Conservation (phyloP, 768 basidiomycete genomes). For the Tricholomella constricta region DNA sequence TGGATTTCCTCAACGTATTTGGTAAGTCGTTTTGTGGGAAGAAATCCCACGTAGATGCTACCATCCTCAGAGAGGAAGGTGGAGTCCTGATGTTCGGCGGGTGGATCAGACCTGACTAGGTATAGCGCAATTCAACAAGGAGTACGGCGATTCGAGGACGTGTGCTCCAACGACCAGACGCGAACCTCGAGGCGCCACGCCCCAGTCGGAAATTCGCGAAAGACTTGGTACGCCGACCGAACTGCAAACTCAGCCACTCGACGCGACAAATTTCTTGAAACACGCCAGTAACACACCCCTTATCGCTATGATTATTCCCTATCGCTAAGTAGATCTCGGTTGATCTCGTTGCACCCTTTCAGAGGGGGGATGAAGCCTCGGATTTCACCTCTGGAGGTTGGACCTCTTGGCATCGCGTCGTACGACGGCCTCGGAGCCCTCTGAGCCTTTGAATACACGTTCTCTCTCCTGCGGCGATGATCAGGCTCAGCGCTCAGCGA, state of each 20-base stretch:
- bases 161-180: background rate
- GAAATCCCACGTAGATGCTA: conserved; percentile 9
- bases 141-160: background rate
- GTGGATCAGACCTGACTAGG: background rate
- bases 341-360: background rate
- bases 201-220: background rate
- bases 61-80: background rate
- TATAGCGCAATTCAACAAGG: background rate
- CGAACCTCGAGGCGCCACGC: background rate
- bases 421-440: background rate
- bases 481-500: too few relatives aligned
- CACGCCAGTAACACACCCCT: too few relatives aligned
- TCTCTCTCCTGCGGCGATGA: too few relatives aligned
- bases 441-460: background rate
- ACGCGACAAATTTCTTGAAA: background rate
- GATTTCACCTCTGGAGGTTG: background rate
- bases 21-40: background rate
- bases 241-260: background rate
- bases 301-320: background rate
- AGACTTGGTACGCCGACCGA: background rate
- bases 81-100: background rate
- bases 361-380: too few relatives aligned
- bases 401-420: background rate
- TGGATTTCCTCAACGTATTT: too few relatives aligned
- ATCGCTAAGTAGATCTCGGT: too few relatives aligned